Percentiles rank a stretch among this genome's conserved stretches.
Conservation (phyloP, 176 grass and related monocot species). For the Triticum turgidum region DNA sequence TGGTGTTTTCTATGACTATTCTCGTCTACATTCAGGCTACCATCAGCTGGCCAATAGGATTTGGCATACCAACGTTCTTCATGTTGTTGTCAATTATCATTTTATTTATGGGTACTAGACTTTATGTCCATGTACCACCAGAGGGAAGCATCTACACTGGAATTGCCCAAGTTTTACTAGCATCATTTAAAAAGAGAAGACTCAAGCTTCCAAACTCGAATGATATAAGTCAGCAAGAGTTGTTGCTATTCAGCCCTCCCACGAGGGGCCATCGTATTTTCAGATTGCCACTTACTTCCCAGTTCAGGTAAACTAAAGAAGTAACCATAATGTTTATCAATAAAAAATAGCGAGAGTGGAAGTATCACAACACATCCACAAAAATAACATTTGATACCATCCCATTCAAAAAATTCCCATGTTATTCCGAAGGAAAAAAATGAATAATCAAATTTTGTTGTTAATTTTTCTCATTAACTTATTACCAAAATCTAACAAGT, state of each 20-base stretch:
- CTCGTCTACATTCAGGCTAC: constrained; percentile 58
- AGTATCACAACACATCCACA: constrained; percentile 8
- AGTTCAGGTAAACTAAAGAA: constrained; percentile 53
- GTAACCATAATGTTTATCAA: constrained; percentile 18
- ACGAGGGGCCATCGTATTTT: constrained; percentile 26
- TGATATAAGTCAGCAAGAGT: constrained; percentile 48
- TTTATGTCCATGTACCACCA: constrained; percentile 56
- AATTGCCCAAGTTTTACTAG: constrained; percentile 46
- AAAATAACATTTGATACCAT: not conserved
- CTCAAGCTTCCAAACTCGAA: constrained; percentile 39
- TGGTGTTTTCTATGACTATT: constrained; percentile 45
- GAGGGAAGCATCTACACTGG: constrained; percentile 59
- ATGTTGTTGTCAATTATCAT: constrained; percentile 46
- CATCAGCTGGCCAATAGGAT: constrained; percentile 69
- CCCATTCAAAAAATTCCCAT: constrained; percentile 3
- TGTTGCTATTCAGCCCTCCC: constrained; percentile 47
- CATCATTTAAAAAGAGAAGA: constrained; percentile 53
- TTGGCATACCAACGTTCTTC: constrained; percentile 54
- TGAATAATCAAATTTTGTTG: not conserved
- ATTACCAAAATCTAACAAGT: not conserved
- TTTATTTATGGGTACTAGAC: constrained; percentile 50
- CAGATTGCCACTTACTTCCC: constrained; percentile 59
- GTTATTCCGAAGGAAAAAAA: not conserved
- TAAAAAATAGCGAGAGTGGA: not conserved
- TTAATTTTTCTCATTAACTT: not conserved